Conservation (phyloP, 2,329 filamentous ascomycete species). For the Ophiostoma montium region DNA sequence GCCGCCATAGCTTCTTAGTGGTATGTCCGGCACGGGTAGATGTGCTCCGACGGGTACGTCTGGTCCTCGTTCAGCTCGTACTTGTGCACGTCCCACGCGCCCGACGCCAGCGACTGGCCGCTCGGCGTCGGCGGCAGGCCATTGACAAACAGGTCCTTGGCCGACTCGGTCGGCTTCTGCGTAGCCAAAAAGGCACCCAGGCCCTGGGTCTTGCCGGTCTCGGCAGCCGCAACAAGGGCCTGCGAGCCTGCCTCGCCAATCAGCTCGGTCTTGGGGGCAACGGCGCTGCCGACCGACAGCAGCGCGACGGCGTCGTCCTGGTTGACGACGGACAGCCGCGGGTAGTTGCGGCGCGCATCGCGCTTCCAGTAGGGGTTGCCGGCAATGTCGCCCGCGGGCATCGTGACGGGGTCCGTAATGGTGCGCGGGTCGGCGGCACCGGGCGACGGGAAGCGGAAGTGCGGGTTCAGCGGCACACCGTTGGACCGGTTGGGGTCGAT, state of each 20-base stretch:
- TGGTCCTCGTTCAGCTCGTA: constrained; percentile 51
- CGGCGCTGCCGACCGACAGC: constrained; percentile 70
- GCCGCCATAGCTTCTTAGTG: too few relatives aligned
- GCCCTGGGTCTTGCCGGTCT: constrained; percentile 58
- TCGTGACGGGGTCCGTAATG: constrained; percentile 72
- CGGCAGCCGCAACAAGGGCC: constrained; percentile 60
- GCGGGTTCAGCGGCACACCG: constrained; percentile 82
- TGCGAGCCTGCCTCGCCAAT: constrained; percentile 45
- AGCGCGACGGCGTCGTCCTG: constrained; percentile 80
- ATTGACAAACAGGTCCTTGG: constrained; percentile 49
- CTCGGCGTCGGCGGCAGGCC: constrained; percentile 80
- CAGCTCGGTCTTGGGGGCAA: constrained; percentile 67
- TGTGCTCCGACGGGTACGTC: constrained; percentile 42
- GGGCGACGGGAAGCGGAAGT: constrained; percentile 78
- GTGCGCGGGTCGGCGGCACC: constrained; percentile 53
- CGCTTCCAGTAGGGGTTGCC: constrained; percentile 97
- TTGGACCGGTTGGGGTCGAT: constrained; percentile 81
- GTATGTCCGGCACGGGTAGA: constrained; percentile 52
- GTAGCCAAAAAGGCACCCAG: constrained; percentile 62
- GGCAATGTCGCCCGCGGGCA: constrained; percentile 75
- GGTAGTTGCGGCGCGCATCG: constrained; percentile 71
- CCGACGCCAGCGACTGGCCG: constrained; percentile 42
- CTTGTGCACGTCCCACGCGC: constrained; percentile 52
- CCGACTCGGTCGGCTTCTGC: constrained; percentile 29
- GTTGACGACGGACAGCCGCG: constrained; percentile 61